Base-by-base conservation (phyloP, 1,284 basidiomycete genomes). In the Cutaneotrichosporon curvatum region DNA sequence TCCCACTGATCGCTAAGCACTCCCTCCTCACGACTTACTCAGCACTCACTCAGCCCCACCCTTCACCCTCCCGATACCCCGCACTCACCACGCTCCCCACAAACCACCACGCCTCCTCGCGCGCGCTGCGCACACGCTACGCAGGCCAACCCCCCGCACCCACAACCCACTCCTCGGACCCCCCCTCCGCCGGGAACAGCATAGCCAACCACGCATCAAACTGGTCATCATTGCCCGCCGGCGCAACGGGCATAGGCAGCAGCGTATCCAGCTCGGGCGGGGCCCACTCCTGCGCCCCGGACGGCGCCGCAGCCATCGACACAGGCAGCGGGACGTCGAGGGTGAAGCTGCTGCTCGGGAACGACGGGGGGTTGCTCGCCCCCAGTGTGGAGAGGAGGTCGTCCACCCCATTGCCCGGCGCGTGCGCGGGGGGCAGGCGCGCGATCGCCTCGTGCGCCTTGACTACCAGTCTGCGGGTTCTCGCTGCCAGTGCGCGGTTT, bases 161-260 rank as follows among this genome's bases (percentile, higher is more conserved):
- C 23, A 40, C 4, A 3, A 6, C 5, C 38, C 38, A 40, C 7
- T 40, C 38, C 5, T 28, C 38, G 20, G 23, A 30, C 25, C 28
- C 21, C 16, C 37, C 23, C 21, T 8, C 21, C 23, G 33, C 36
- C 33, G 47, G 48, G 48, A 50, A 50, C 20, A 50, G 48, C 43
- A 45, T 45, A 21, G 48, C 48, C 18, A 50, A 43, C 48, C 48
- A 50, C 15, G 43, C 43, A 18, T 50, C 48, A 18, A 50, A 50
- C 35, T 50, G 43, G 34, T 45, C 48, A 30, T 50, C 48, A 35
- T 42, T 42, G 6, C 38, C 36, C 14, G 38, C 37, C 4, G 40
- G 48, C 14, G 35, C 40, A 2, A 43, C 21, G 11, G 42, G 42
- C 33, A 40, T 35, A 20, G 37, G 22, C 11, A 31, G 30, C 23